phyloP scores from a whole-genome alignment of 108 stramenopile species.

The Skeletonema potamos region DNA sequence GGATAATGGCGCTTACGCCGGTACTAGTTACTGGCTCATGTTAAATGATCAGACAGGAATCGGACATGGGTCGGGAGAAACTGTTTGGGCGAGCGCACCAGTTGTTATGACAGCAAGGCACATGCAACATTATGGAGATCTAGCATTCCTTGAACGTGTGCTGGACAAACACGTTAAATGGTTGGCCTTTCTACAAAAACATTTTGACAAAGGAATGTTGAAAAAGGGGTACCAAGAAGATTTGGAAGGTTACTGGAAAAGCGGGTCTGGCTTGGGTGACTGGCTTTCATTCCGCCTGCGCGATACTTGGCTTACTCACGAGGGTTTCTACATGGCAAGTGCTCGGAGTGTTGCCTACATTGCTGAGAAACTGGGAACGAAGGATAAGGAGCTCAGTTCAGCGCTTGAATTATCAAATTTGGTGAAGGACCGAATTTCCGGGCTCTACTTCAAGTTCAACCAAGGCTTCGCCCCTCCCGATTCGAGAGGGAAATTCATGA shows the following conservation, averaged over 20 bases:
- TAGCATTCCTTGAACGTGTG: conserved; percentile 30
- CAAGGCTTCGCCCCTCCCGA: conserved; percentile 38
- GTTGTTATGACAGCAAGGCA: conserved; percentile 36
- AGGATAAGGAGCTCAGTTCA: neutral
- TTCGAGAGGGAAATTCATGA: neutral
- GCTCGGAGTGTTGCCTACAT: conserved; percentile 48
- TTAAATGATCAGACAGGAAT: conserved; percentile 42
- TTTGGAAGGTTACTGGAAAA: conserved; percentile 34
- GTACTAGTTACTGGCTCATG: conserved; percentile 43
- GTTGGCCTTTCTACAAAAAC: conserved; percentile 28
- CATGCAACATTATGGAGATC: conserved; percentile 45
- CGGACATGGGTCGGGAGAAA: conserved; percentile 37
- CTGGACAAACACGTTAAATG: conserved; percentile 29
- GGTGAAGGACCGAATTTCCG: conserved; percentile 22
- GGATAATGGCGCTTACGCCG: conserved; percentile 45
- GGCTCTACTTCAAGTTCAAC: conserved; percentile 38
- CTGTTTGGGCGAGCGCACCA: conserved; percentile 44
- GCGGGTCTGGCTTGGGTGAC: conserved; percentile 42
- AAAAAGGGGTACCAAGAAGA: conserved; percentile 36
- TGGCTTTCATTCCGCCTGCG: conserved; percentile 37
- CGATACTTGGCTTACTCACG: conserved; percentile 47
- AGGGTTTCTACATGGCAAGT: conserved; percentile 48
- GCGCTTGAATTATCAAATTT: conserved; percentile 18
- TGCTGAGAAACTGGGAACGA: conserved; percentile 14
- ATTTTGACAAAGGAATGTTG: conserved; percentile 41